Evolutionary conservation across 352 stramenopile genomes (phyloP).

Genomic region (Pythium grandisporangium): DNA sequence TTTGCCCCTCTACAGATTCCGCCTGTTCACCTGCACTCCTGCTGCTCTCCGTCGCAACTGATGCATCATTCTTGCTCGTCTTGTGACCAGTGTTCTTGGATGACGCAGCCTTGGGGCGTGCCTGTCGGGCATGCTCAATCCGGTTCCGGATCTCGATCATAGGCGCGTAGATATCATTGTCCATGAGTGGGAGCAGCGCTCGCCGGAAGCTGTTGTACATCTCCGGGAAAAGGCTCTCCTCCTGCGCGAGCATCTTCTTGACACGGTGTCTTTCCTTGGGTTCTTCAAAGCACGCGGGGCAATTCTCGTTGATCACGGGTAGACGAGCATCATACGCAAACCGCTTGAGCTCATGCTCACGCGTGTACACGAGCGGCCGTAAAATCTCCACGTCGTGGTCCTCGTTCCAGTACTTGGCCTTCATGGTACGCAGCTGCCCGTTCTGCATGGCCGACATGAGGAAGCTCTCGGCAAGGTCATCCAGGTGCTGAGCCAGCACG

Average conservation of each 20-base stretch:
- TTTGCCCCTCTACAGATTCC: background rate
- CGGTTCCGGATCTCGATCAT: constrained; percentile 21
- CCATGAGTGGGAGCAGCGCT: constrained; percentile 45
- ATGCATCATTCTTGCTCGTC: background rate
- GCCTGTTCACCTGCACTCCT: background rate
- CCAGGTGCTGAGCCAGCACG: constrained; percentile 90
- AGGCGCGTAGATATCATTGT: constrained; percentile 38
- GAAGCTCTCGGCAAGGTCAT: constrained; percentile 93
- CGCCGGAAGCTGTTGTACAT: constrained; percentile 29
- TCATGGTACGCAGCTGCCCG: constrained; percentile 4
- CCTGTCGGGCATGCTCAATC: constrained; percentile 19
- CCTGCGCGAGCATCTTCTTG: constrained; percentile 88
- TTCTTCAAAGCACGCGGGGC: constrained; percentile 94
- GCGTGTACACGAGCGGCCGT: constrained; percentile 87
- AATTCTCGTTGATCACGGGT: constrained; percentile 96
- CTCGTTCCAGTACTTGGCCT: constrained; percentile 8
- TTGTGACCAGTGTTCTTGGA: too few relatives aligned
- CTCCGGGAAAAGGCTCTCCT: constrained; percentile 80
- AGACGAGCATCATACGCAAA: constrained; percentile 51
- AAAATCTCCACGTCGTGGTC: constrained; percentile 93
- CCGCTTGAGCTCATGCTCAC: constrained; percentile 79
- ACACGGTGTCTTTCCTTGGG: constrained; percentile 89
- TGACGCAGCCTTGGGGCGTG: constrained; percentile 10
- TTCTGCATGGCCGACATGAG: constrained; percentile 81
- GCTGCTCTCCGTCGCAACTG: background rate